A percentile compares a stretch with the other conserved stretches of the same genome.
These are phyloP conservation scores for Ustilago trichophora DNA, from an alignment of 1,284 basidiomycete species.

Conservation along the genomic window DNA sequence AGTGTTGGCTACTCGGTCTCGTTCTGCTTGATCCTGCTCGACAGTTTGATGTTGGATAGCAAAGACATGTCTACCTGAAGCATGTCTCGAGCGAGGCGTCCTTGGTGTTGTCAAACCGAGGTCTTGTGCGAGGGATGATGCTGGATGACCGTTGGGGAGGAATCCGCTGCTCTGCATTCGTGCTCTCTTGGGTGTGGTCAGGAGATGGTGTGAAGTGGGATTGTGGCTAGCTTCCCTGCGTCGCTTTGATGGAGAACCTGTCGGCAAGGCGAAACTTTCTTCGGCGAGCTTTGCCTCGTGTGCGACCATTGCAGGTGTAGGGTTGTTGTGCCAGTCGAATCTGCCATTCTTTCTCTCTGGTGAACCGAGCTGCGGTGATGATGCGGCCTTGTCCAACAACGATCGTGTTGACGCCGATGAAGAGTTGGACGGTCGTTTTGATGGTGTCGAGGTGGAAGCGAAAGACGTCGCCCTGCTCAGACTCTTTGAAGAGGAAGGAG, in stretches of 20 bases:
- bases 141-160: conserved; percentile 53
- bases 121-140: conserved; percentile 54
- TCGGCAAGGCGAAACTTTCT: conserved; percentile 23
- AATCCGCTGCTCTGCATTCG: conserved; percentile 38
- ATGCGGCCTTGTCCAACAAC: conserved; percentile 37
- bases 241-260: conserved; percentile 29
- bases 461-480: conserved; percentile 17
- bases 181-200: conserved; percentile 16
- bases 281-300: conserved; percentile 24
- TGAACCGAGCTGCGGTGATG: conserved; percentile 50
- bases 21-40: conserved; percentile 8
- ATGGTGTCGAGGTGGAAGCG: conserved; percentile 17
- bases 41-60: conserved; percentile 5
- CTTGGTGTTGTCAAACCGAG: conserved; percentile 41
- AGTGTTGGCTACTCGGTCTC: conserved; percentile 42
- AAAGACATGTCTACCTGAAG: conserved; percentile 21
- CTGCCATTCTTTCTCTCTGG: conserved; percentile 39
- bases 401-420: conserved; percentile 5
- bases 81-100: conserved; percentile 45
- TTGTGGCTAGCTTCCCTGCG: conserved; percentile 30
- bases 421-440: conserved; percentile 2
- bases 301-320: conserved; percentile 40
- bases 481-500: conserved; percentile 5
- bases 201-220: conserved; percentile 5
- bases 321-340: conserved; percentile 52